Base-by-base conservation (phyloP, 495 filamentous ascomycete species). In the Podospora pseudocomata region DNA sequence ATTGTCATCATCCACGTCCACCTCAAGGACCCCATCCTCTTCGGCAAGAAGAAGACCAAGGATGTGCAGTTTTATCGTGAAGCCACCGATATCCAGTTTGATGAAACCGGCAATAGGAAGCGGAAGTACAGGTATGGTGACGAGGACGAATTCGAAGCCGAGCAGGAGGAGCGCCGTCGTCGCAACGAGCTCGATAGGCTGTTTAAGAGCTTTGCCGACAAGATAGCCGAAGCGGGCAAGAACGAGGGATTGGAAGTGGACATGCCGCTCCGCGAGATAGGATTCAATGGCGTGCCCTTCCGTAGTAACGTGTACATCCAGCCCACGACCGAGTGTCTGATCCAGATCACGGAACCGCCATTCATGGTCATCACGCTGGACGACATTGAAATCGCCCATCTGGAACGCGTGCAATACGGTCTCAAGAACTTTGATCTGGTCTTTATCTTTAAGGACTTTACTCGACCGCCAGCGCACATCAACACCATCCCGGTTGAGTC, bases 401-500 rank as follows among this genome's bases (percentile, higher is more conserved):
- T 99, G 63, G 96, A 99, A 78, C 89, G 95, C 80, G 94, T 99
- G 18, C 93, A 96, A 85, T 99, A 98, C 73, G 96, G 96, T 26
- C 86, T 99, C 57, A 98, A 98, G 85, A 99, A 99, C 76, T 99
- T 99, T 78, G 96, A 99, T 79, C 87, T 98, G 71, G 96, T 98
- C 9, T 93, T 97, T 73, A 92, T 98, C 30, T 97, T 95, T 85
- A 97, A 97, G 72, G 96, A 99, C 79, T 98, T 97, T 80, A 86
- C 89, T 61, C 87, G 93, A 18, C 76, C 90, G 2, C 94, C 94
- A 3, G 89, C 88, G 32, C 96, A 98, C 80, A 90, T 99, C 81
- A 99, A 99, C 78, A 98, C 96, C 18, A 98, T 99, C 70, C 96
- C 96, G 1, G 94, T 99, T 57, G 96, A 98, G 75, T 89, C 89